Percentiles rank a stretch among this genome's conserved stretches.
phyloP scores from a whole-genome alignment of 2,329 filamentous ascomycete species.

The Alternaria conjuncta region DNA sequence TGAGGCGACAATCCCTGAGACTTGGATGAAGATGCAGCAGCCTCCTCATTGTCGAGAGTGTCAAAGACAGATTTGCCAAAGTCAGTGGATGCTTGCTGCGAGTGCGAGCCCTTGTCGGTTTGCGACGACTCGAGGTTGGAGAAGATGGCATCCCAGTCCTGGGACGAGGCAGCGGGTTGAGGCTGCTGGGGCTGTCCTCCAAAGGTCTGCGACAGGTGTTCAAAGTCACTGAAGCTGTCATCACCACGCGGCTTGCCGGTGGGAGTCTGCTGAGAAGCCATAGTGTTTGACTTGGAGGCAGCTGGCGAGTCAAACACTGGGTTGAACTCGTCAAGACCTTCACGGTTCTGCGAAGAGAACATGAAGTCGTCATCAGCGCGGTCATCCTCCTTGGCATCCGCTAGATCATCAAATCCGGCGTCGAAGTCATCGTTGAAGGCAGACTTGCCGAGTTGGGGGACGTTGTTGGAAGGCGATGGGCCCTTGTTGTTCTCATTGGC shows the following conservation, averaged over 20 bases:
- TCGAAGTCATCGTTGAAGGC: slow-evolving; percentile 77
- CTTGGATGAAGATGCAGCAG: slow-evolving; percentile 39
- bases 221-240: slow-evolving; percentile 59
- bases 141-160: slow-evolving; percentile 97
- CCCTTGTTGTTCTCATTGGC: slow-evolving; percentile 44
- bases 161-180: slow-evolving; percentile 54
- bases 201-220: slow-evolving; percentile 52
- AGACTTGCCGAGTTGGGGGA: slow-evolving; percentile 52
- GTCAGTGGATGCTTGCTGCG: slow-evolving; percentile 43
- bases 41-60: slow-evolving; percentile 43
- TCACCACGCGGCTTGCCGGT: slow-evolving; percentile 47
- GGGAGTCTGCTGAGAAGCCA: slow-evolving; percentile 52
- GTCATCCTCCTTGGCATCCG: slow-evolving; percentile 79
- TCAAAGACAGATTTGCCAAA: slow-evolving; percentile 48
- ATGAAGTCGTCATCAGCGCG: slow-evolving; percentile 81
- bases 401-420: slow-evolving; percentile 80
- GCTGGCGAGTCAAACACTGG: slow-evolving; percentile 76
- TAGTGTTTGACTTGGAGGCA: slow-evolving; percentile 56
- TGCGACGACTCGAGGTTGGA: slow-evolving; percentile 70
- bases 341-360: slow-evolving; percentile 67
- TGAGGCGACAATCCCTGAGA: slow-evolving; percentile 19
- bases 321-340: slow-evolving; percentile 78
- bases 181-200: slow-evolving; percentile 48
- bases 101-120: slow-evolving; percentile 38
- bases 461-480: slow-evolving; percentile 36